Conservation (phyloP, 1,139 yeast genomes). For the Protomyces macrosporus region DNA sequence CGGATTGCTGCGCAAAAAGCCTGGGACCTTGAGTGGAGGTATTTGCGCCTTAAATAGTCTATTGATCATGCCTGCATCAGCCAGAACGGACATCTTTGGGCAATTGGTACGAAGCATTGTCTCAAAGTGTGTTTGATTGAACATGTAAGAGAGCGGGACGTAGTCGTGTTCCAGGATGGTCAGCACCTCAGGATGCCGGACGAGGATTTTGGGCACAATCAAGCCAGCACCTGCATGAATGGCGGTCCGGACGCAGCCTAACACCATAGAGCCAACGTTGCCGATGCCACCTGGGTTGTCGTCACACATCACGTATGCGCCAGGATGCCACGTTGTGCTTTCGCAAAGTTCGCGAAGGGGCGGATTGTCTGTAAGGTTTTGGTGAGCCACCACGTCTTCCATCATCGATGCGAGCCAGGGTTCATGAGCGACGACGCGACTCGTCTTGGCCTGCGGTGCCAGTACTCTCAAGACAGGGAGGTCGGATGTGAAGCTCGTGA, state of each 20-base stretch:
- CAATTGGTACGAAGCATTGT: too few relatives aligned
- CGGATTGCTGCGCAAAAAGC: too few relatives aligned
- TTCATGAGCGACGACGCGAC: too few relatives aligned
- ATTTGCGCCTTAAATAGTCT: too few relatives aligned
- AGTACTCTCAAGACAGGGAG: too few relatives aligned
- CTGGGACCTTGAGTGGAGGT: too few relatives aligned
- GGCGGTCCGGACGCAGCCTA: slow-evolving; percentile 1
- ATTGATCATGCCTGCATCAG: too few relatives aligned
- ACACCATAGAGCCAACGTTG: not conserved
- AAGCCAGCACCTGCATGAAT: slow-evolving; percentile 3
- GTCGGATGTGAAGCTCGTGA: too few relatives aligned
- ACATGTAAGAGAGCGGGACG: not conserved
- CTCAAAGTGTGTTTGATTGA: not conserved
- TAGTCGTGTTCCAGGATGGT: not conserved
- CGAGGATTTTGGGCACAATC: slow-evolving; percentile 2
- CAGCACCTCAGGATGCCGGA: not conserved
- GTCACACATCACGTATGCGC: not conserved
- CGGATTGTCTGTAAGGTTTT: not conserved
- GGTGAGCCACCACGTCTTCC: too few relatives aligned
- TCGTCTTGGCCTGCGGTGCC: too few relatives aligned
- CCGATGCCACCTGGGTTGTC: slow-evolving; percentile 8
- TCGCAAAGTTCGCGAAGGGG: not conserved
- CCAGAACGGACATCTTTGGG: too few relatives aligned
- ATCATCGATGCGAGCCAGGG: too few relatives aligned
- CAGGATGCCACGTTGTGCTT: not conserved